Evolutionary conservation across 345 rosid species (phyloP).

Genomic region (Syzygium aromaticum): DNA sequence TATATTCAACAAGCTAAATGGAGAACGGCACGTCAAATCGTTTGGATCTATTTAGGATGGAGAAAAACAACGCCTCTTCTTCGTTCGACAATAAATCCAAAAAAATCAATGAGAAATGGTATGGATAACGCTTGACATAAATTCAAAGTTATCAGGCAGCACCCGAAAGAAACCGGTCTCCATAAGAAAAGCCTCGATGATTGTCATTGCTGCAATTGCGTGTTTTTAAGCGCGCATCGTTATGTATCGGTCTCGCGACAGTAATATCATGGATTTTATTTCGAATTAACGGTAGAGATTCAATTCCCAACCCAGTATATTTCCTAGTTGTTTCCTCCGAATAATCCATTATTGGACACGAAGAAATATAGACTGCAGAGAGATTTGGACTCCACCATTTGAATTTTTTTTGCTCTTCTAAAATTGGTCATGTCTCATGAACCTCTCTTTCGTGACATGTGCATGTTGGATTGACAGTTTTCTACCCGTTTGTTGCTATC

Average conservation of each 20-base stretch:
- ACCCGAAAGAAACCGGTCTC: not conserved
- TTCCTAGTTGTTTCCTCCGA: not conserved
- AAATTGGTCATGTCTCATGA: not conserved
- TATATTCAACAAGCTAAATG: not conserved
- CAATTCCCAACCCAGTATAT: not conserved
- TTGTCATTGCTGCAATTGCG: not conserved
- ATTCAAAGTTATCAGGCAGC: not conserved
- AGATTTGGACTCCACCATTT: not conserved
- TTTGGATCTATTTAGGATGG: not conserved
- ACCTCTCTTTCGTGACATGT: not conserved
- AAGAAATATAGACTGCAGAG: not conserved
- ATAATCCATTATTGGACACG: not conserved
- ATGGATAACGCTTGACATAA: too few relatives aligned
- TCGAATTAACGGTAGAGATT: not conserved
- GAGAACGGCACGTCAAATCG: rapidly evolving
- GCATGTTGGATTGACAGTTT: not conserved
- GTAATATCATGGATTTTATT: not conserved
- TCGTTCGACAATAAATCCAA: not conserved
- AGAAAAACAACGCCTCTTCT: not conserved
- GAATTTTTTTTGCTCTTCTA: not conserved
- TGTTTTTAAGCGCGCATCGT: not conserved
- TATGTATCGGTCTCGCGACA: too few relatives aligned
- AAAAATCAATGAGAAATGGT: not conserved
- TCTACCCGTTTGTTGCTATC: not conserved
- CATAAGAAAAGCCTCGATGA: not conserved